Evolutionary conservation across 2,329 filamentous ascomycete species (phyloP).

Genomic region (Penicillium crustosum): DNA sequence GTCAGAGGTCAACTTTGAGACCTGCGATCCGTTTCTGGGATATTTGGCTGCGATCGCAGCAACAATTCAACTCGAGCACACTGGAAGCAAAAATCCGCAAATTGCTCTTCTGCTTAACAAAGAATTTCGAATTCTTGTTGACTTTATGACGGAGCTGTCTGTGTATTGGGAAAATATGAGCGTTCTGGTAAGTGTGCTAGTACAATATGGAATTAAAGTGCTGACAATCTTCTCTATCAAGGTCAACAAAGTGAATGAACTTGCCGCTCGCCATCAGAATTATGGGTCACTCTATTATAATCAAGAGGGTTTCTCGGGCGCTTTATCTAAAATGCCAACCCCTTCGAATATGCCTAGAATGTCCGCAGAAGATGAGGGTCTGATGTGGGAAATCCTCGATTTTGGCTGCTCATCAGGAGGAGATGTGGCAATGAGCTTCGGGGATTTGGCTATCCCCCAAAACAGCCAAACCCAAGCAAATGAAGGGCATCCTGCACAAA

Average conservation of each 20-base stretch:
- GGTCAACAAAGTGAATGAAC: slow-evolving; percentile 22
- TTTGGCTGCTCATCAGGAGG: slow-evolving; percentile 18
- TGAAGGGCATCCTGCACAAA: not conserved
- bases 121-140: slow-evolving; percentile 24
- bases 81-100: slow-evolving; percentile 26
- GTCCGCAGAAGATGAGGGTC: slow-evolving; percentile 24
- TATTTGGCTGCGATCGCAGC: slow-evolving; percentile 31
- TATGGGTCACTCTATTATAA: slow-evolving; percentile 29
- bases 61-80: slow-evolving; percentile 31
- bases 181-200: slow-evolving; percentile 18
- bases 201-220: not conserved
- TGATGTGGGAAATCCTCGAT: slow-evolving; percentile 32
- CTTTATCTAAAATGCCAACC: slow-evolving; percentile 26
- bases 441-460: not conserved
- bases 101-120: slow-evolving; percentile 25
- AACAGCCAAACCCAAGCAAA: not conserved
- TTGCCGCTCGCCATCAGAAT: slow-evolving; percentile 24
- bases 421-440: not conserved
- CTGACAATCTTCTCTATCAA: slow-evolving; percentile 3
- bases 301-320: slow-evolving; percentile 26
- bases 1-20: slow-evolving; percentile 22
- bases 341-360: slow-evolving; percentile 27
- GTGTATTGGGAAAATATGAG: slow-evolving; percentile 24
- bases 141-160: slow-evolving; percentile 24
- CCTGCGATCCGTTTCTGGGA: slow-evolving; percentile 29